Base-by-base conservation (phyloP, 139 green algal species). In the Edaphochlamys debaryana region DNA sequence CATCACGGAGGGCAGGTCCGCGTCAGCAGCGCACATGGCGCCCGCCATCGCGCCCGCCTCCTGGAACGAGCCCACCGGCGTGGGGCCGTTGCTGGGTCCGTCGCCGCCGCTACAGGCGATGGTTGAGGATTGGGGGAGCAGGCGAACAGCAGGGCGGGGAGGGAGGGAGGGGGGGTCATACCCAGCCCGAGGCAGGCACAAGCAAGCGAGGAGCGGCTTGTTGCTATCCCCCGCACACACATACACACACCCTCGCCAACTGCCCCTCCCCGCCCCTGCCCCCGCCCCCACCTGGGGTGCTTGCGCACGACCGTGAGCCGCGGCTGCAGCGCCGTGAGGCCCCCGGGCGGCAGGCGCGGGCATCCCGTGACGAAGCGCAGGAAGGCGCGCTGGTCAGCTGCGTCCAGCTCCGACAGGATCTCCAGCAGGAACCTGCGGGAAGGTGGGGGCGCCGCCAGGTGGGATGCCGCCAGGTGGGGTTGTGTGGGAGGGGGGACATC, bases 261-360 rank as follows among this genome's bases (percentile, higher is more conserved):
- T n/a, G n/a, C n/a, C n/a, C n/a, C n/a, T n/a, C n/a, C n/a, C n/a
- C n/a, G n/a, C n/a, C n/a, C n/a, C n/a, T n/a, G n/a, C n/a, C n/a
- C n/a, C n/a, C n/a, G n/a, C n/a, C n/a, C 56, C 62, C 84, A 64
- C 42, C 81, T 45, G 80, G 68, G 87, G 60, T 95, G 91, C 90
- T 99, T 99, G 77, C 97, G 93, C 50, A 99, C 97, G 15, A 99
- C 96, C 15, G 98, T 99, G 45, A 99, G 90, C n/a, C 91, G 87
- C 27, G 96, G 96, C 68, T 96, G 90, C 69, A 99, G 94, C 19
- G 95, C 91, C 8, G 93, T 91, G 23, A 99, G 85, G 32, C 97
- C 97, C 13, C 97, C 97, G 27, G 96, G 94, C 4, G 97, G 97
- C 82, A 99, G 89, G 42, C 97, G 89, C 4, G 97, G 97, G 19